Percentiles rank a stretch among this genome's conserved stretches.
phyloP scores from a whole-genome alignment of 768 basidiomycete species.

The Amanita thiersii region DNA sequence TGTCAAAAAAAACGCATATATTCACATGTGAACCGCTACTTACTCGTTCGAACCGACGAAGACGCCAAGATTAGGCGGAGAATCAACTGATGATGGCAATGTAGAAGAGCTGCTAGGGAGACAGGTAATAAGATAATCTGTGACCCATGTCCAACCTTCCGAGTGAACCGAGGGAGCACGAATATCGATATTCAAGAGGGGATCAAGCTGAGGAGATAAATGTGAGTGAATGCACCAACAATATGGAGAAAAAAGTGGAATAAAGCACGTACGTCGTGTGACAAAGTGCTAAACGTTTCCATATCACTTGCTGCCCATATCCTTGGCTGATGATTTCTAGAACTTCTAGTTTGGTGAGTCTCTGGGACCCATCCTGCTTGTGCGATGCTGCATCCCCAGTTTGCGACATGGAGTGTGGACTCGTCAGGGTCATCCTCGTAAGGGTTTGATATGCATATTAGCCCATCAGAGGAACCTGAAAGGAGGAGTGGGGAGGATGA shows the following conservation, averaged over 20 bases:
- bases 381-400: constrained; percentile 76
- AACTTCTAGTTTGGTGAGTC: constrained; percentile 7
- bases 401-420: constrained; percentile 71
- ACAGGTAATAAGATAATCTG: constrained; percentile 65
- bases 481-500: constrained; percentile 40
- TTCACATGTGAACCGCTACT: constrained; percentile 13
- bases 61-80: constrained; percentile 33
- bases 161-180: constrained; percentile 55
- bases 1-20: neutral
- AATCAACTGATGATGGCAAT: too few relatives aligned
- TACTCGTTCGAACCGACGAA: constrained; percentile 76
- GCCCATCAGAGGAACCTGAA: constrained; percentile 81
- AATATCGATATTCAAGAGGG: constrained; percentile 48
- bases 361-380: constrained; percentile 62
- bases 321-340: constrained; percentile 18
- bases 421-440: constrained; percentile 85
- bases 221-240: neutral
- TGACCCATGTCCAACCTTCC: constrained; percentile 58
- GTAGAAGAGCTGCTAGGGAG: constrained; percentile 23
- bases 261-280: constrained; percentile 42
- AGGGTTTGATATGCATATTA: constrained; percentile 64
- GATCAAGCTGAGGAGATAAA: constrained; percentile 44
- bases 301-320: constrained; percentile 91
- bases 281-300: constrained; percentile 90
- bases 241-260: neutral